These are phyloP conservation scores for Leavenworthia alabamica DNA, from an alignment of 345 rosid species.

Conservation along the genomic window DNA sequence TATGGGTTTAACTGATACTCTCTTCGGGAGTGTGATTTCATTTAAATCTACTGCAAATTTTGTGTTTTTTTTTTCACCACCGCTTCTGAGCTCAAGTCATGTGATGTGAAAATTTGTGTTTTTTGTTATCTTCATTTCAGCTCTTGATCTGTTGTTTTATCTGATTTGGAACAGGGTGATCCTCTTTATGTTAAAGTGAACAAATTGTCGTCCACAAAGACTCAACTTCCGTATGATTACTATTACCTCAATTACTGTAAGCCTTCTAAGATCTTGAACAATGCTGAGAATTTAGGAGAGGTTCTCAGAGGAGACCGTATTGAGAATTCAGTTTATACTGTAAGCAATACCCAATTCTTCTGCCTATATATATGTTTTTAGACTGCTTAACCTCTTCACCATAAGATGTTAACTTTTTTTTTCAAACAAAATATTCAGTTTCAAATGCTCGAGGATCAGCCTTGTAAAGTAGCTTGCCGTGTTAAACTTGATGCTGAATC, in stretches of 20 bases:
- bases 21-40: no score
- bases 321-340: conserved; percentile 81
- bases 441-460: conserved; percentile 79
- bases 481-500: conserved; percentile 53
- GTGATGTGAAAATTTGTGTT: background rate
- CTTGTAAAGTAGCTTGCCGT: conserved; percentile 73
- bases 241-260: conserved; percentile 75
- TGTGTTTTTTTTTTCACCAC: no score
- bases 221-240: conserved; percentile 94
- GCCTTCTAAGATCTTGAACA: conserved; percentile 65
- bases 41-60: no score
- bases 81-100: no score
- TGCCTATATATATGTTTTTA: no score
- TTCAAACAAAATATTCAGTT: conserved; percentile 41
- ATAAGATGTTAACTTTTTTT: conserved; percentile 8
- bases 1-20: conserved; percentile 18
- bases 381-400: background rate
- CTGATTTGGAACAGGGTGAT: conserved; percentile 43
- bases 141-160: no score
- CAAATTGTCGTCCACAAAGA: conserved; percentile 92
- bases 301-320: conserved; percentile 97
- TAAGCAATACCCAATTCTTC: conserved; percentile 30
- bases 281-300: conserved; percentile 84
- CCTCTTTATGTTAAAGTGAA: conserved; percentile 77
- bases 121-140: conserved; percentile 4